Percentiles rank a stretch among this genome's conserved stretches.
phyloP scores from a whole-genome alignment of 495 filamentous ascomycete species.

The Podospora tetraspora region DNA sequence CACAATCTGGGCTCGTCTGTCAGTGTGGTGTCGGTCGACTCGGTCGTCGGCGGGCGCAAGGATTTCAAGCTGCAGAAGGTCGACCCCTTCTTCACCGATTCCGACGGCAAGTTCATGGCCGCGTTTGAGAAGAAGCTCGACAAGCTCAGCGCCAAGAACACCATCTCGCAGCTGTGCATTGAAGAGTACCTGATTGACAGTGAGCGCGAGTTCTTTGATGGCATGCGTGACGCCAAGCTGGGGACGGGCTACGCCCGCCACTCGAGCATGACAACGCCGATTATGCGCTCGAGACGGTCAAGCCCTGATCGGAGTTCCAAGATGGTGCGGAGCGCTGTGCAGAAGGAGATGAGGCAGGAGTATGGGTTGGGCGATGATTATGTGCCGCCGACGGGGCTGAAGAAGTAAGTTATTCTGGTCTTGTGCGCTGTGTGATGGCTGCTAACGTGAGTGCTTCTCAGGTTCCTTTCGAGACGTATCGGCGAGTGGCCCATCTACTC shows the following conservation, averaged over 20 bases:
- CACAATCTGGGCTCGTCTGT: background rate
- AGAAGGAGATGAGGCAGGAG: conserved; percentile 31
- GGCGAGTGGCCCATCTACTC: conserved; percentile 65
- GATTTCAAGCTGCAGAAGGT: conserved; percentile 54
- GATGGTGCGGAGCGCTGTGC: background rate
- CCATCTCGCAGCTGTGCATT: conserved; percentile 52
- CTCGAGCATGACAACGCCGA: background rate
- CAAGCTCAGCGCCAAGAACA: conserved; percentile 49
- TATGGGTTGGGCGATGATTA: conserved; percentile 59
- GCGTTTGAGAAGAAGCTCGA: conserved; percentile 50
- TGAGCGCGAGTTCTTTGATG: conserved; percentile 57
- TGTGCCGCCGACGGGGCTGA: conserved; percentile 57
- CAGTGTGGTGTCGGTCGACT: conserved; percentile 9
- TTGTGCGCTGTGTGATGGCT: background rate
- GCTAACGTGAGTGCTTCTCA: conserved; percentile 17
- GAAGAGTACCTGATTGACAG: conserved; percentile 56
- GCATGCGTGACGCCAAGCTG: conserved; percentile 19
- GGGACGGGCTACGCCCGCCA: conserved; percentile 11
- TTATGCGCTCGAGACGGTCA: background rate
- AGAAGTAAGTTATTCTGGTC: conserved; percentile 28
- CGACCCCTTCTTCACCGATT: conserved; percentile 59
- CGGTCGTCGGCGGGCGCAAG: conserved; percentile 16
- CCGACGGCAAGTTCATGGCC: conserved; percentile 47
- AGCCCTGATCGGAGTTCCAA: background rate
- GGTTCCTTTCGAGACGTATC: conserved; percentile 4